Evolutionary conservation across 2,329 filamentous ascomycete species (phyloP), one percentile per base, ranked within the genome.

Genomic region (Aspergillus sp.): DNA sequence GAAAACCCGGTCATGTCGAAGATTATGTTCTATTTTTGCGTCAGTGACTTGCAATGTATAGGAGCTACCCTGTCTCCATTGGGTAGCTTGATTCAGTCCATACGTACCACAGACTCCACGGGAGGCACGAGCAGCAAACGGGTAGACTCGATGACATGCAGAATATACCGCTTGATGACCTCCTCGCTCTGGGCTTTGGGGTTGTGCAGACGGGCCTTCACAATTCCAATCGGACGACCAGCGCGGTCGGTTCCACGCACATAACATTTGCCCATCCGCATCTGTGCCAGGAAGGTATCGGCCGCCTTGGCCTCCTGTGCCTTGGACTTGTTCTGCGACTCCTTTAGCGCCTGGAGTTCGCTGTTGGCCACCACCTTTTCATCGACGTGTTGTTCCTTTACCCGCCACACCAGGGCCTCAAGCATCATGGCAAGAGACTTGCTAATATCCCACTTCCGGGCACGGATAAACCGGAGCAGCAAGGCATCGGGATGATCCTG

Each of bases 1-100:
- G 88, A 89, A 70, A 97, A 97, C 47, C 86, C 85, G 2, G 89
- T 95, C 89, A 97, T 91, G 69, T 99, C 93, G 65, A 99, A 97
- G 33, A 97, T 75, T 56, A 97, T 83, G 26, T 89, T 92, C 89
- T 95, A 50, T 10, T 13, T 14, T 17, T 42, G 40, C 8, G 8
- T 22, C 11, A 13, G 19, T 11, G 7, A 22, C 17, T 20, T 13
- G 2, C 16, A 22, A 22, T 7, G 22, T 22, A 22, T 22, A 7
- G 22, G 22, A 22, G 22, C 22, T 22, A 3, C 22, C 22, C 22
- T 22, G 22, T 22, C 22, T 22, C n/a, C 32, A 2, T 7, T n/a
- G 24, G 13, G 13, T 7, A n/a, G n/a, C n/a, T n/a, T n/a, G n/a
- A n/a, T n/a, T n/a, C n/a, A 7, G 13, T n/a, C 43, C 87, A 76